Evolutionary conservation across 768 basidiomycete species (phyloP).

Genomic region (Exidia glandulosa): DNA sequence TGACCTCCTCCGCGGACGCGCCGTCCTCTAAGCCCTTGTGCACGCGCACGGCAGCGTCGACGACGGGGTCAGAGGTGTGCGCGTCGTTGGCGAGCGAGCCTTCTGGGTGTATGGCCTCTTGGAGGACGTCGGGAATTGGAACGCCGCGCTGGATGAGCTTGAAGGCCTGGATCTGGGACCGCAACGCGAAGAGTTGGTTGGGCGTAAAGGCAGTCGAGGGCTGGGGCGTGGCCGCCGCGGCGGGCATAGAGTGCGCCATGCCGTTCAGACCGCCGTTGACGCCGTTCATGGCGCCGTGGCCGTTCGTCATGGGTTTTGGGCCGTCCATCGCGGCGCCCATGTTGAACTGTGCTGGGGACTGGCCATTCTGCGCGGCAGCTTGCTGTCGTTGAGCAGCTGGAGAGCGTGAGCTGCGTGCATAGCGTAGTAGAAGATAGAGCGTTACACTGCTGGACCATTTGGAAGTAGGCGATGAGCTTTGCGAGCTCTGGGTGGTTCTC

Average conservation of each 20-base stretch:
- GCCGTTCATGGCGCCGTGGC: neutral
- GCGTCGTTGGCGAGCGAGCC: slow-evolving; percentile 45
- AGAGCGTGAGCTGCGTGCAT: neutral
- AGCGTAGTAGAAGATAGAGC: slow-evolving; percentile 8
- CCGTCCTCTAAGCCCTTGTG: slow-evolving; percentile 38
- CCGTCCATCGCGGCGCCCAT: slow-evolving; percentile 19
- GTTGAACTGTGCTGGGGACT: slow-evolving; percentile 25
- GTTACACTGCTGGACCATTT: slow-evolving; percentile 24
- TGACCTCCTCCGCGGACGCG: slow-evolving; percentile 30
- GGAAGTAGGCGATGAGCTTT: slow-evolving; percentile 25
- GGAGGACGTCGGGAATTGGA: slow-evolving; percentile 58
- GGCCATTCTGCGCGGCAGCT: slow-evolving; percentile 16
- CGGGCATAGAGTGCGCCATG: slow-evolving; percentile 40
- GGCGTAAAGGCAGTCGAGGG: slow-evolving; percentile 63
- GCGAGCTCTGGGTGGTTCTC: slow-evolving; percentile 34
- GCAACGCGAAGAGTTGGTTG: slow-evolving; percentile 65
- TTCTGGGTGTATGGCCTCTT: slow-evolving; percentile 44
- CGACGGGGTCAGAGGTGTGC: slow-evolving; percentile 46
- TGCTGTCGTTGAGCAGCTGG: slow-evolving; percentile 39
- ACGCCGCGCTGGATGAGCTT: slow-evolving; percentile 55
- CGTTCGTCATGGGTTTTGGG: slow-evolving; percentile 28
- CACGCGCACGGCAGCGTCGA: slow-evolving; percentile 66
- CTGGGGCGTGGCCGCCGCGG: slow-evolving; percentile 48
- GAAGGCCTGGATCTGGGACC: slow-evolving; percentile 75
- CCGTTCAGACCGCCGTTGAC: too few species aligned